These are phyloP conservation scores for Rhizophagus prolifer DNA, from an alignment of 192 early-diverging fungal species.

Conservation along the genomic window DNA sequence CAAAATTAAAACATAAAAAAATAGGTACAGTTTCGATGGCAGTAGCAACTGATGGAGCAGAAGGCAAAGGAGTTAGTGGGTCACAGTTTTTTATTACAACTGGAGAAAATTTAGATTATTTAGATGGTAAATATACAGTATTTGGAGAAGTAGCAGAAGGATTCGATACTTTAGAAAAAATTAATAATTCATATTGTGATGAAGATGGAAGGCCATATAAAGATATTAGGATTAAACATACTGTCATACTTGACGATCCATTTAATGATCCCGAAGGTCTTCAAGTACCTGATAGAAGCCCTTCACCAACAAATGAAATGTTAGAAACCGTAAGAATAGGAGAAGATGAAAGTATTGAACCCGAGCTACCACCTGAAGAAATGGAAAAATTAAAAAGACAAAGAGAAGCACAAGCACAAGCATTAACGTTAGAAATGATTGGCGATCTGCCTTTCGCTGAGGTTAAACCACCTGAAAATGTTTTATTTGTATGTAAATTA, in stretches of 20 bases:
- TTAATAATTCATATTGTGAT: slow-evolving; percentile 74
- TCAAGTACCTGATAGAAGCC: slow-evolving; percentile 65
- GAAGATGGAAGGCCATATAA: slow-evolving; percentile 70
- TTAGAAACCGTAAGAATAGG: slow-evolving; percentile 72
- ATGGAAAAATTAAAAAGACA: slow-evolving; percentile 64
- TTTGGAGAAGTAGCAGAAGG: slow-evolving; percentile 92
- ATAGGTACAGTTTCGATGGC: slow-evolving; percentile 82
- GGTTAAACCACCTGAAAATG: slow-evolving; percentile 94
- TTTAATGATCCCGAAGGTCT: slow-evolving; percentile 80
- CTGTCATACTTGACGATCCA: slow-evolving; percentile 90
- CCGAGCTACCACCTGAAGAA: slow-evolving; percentile 59
- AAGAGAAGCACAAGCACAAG: slow-evolving; percentile 78
- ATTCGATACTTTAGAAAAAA: slow-evolving; percentile 77
- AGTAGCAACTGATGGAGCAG: slow-evolving; percentile 43
- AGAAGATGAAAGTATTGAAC: slow-evolving; percentile 73
- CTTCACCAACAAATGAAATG: slow-evolving; percentile 72
- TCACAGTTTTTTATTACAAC: slow-evolving; percentile 90
- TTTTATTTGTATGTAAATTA: slow-evolving; percentile 94
- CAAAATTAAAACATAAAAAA: slow-evolving; percentile 74
- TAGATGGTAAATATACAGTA: slow-evolving; percentile 80
- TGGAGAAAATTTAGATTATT: slow-evolving; percentile 70
- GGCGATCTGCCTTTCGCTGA: slow-evolving; percentile 97
- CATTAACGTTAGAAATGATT: slow-evolving; percentile 96
- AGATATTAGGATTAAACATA: slow-evolving; percentile 90
- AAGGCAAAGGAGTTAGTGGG: slow-evolving; percentile 53